Evolutionary conservation across 169 alveolate genomes (phyloP).

Genomic region (Cryptosporidium sp.): DNA sequence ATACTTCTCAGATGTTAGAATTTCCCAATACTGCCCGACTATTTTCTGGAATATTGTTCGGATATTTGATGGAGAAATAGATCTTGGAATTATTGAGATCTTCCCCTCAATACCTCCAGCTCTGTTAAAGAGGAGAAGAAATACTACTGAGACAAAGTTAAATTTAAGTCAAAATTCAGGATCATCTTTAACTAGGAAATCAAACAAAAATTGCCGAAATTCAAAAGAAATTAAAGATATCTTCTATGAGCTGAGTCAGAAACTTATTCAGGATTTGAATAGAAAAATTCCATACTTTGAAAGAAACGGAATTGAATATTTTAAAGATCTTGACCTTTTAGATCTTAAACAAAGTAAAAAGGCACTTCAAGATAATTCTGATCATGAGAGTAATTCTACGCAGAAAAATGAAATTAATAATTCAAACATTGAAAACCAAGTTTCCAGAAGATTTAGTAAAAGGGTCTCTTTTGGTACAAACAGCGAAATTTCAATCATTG

Average conservation of each 20-base stretch:
- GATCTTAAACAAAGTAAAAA: background rate
- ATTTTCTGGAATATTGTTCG: slow-evolving; percentile 32
- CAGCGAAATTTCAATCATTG: slow-evolving; percentile 11
- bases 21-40: slow-evolving; percentile 26
- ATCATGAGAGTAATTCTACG: background rate
- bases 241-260: slow-evolving; percentile 19
- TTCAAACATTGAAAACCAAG: background rate
- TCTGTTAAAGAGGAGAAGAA: slow-evolving; percentile 7
- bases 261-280: background rate
- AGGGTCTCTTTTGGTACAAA: slow-evolving; percentile 42
- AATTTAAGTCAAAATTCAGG: background rate
- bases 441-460: slow-evolving; percentile 22
- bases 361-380: background rate
- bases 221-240: background rate
- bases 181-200: background rate
- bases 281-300: slow-evolving; percentile 22
- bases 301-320: slow-evolving; percentile 13
- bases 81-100: slow-evolving; percentile 1
- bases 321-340: background rate
- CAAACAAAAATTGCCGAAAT: background rate
- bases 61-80: slow-evolving; percentile 30
- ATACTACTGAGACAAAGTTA: background rate
- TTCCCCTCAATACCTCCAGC: background rate
- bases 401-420: background rate
- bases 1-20: background rate